A percentile compares a stretch with the other conserved stretches of the same genome.
Evolutionary conservation across 2,329 filamentous ascomycete species (phyloP).

Genomic region (Epichloe gansuensis): DNA sequence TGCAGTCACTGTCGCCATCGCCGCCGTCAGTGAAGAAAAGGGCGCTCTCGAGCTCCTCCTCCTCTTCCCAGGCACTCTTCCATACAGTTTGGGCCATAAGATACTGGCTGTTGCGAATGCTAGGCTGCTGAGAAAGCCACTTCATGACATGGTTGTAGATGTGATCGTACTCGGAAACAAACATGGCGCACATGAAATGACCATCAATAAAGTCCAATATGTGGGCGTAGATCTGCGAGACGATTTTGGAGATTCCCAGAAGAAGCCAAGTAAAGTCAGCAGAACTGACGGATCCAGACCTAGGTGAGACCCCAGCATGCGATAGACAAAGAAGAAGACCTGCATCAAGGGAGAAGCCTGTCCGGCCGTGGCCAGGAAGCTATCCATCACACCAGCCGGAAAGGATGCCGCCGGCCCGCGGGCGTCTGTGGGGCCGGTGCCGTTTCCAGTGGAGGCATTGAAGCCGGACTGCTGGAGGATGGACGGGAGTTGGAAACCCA

Average conservation of each 20-base stretch:
- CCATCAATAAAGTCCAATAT: conserved; percentile 25
- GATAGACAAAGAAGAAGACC: conserved; percentile 32
- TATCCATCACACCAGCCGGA: conserved; percentile 26
- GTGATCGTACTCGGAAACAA: conserved; percentile 42
- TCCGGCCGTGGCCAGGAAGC: conserved; percentile 33
- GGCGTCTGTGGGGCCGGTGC: conserved; percentile 1
- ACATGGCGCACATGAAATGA: conserved; percentile 39
- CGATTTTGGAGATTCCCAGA: conserved; percentile 32
- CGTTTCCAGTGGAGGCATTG: conserved; percentile 12
- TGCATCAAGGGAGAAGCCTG: conserved; percentile 29
- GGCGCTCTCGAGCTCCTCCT: conserved; percentile 30
- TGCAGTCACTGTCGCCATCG: conserved; percentile 22
- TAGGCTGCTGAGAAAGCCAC: conserved; percentile 42
- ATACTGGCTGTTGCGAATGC: conserved; percentile 36
- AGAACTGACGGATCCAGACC: conserved; percentile 38
- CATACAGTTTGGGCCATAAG: conserved; percentile 44
- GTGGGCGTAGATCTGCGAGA: conserved; percentile 22
- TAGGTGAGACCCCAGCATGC: conserved; percentile 30
- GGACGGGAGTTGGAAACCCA: conserved; percentile 15
- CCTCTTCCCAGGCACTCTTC: conserved; percentile 45
- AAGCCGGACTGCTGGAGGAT: conserved; percentile 13
- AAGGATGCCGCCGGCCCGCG: conserved; percentile 8
- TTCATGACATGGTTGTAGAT: conserved; percentile 48
- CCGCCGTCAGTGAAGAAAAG: conserved; percentile 26
- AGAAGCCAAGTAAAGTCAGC: conserved; percentile 31